phyloP scores from a whole-genome alignment of 306 rosid genomes.

The Calophaca sinica region DNA sequence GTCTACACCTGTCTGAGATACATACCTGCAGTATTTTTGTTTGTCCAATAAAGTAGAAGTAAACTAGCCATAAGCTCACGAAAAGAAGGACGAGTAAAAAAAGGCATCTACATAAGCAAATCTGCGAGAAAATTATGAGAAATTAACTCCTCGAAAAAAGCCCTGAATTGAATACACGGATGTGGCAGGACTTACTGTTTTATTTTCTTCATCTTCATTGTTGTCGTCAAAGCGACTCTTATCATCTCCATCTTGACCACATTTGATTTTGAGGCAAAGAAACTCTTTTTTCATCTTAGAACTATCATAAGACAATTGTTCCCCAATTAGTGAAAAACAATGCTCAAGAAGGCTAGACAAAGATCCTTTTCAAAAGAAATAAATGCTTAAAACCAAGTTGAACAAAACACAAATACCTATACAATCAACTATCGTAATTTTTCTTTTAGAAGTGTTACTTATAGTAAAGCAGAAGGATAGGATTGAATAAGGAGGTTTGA shows the following conservation, averaged over 20 bases:
- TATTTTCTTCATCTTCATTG: conserved; percentile 67
- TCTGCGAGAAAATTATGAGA: not conserved
- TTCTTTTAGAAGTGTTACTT: not conserved
- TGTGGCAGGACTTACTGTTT: conserved; percentile 56
- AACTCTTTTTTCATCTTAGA: conserved; percentile 86
- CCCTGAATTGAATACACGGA: conserved; percentile 17
- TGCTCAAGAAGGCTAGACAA: conserved; percentile 25
- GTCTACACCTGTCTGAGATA: conserved; percentile 78
- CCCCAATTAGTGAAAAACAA: conserved; percentile 39
- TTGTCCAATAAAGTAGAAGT: not conserved
- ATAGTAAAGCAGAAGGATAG: too few relatives aligned
- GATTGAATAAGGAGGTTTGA: not conserved
- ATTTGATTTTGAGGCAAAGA: conserved; percentile 69
- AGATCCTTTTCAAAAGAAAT: not conserved
- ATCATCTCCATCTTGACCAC: conserved; percentile 75
- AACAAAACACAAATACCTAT: conserved; percentile 9
- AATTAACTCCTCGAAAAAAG: not conserved
- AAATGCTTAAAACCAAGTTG: conserved; percentile 6
- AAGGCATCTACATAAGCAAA: not conserved
- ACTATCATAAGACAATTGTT: conserved; percentile 56
- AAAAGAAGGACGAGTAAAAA: not conserved
- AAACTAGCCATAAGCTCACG: not conserved
- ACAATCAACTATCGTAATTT: not conserved
- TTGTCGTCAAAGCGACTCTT: conserved; percentile 65
- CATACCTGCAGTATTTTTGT: conserved; percentile 57